Evolutionary conservation across 805 yeast genomes (phyloP), one percentile per base, ranked within the genome.

Genomic region (Saccharomycopsis fermentans): DNA sequence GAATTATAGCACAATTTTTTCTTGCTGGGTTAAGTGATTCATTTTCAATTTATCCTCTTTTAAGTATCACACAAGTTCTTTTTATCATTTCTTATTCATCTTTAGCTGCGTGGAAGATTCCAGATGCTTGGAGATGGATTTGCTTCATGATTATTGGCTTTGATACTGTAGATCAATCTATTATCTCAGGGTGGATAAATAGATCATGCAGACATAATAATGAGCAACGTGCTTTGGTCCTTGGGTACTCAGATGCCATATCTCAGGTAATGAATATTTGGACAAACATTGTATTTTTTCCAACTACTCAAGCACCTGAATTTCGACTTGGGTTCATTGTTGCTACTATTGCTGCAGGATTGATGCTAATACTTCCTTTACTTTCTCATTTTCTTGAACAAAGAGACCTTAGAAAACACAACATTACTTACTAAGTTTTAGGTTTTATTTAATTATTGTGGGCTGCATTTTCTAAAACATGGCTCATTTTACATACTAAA

Each of bases 71-170:
- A 0, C 84, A 79, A 64, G 69, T 76, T 0, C 74, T 81, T 65
- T 81, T 81, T 64, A 68, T 81, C 32, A 68, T 74, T 4, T 83
- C 84, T 21, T 78, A 79, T 61, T 71, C 76, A 11, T 71, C 82
- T 52, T 69, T 82, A 56, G 81, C 84, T 2, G 78, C 75, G 9
- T 82, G 86, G 86, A 54, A 77, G 52, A 79, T 82, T 8, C 74
- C 78, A 1, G 80, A 79, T 29, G 43, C 35, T 12, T 43, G 50
- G 50, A 43, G 50, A 43, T 43, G 50, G 50, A 43, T 43, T 19
- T 43, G 50, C 6, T 43, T 43, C 29, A 43, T 43, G 50, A 43
- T 43, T 21, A 21, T 43, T 43, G 50, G 50, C 9, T 43, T 43
- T 8, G 50, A 43, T 24, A 43, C 50, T 21, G 50, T 43, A 5